phyloP scores from a whole-genome alignment of 2,329 filamentous ascomycete species.

The Juglanconis sp. region DNA sequence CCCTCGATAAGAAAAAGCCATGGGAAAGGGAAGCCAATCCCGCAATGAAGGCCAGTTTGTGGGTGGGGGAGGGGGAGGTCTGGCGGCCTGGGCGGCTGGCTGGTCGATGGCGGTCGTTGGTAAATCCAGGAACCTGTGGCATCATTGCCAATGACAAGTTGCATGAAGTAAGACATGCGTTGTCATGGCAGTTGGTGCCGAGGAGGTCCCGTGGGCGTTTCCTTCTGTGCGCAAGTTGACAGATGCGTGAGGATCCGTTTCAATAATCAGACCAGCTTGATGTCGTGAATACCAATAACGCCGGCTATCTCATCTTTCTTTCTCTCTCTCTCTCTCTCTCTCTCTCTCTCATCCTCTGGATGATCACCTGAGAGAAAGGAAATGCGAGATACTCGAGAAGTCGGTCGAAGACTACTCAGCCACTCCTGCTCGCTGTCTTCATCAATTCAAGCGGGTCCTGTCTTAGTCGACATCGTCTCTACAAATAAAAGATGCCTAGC shows the following conservation, averaged over 20 bases:
- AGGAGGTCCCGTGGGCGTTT: neutral
- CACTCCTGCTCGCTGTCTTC: neutral
- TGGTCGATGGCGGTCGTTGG: too few relatives aligned
- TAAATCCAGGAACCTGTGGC: too few relatives aligned
- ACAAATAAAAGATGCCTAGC: neutral
- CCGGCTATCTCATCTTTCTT: too few relatives aligned
- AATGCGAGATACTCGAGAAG: neutral
- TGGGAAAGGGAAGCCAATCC: neutral
- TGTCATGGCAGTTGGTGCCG: conserved; percentile 6
- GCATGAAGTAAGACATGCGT: conserved; percentile 9
- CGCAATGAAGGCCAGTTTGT: too few relatives aligned
- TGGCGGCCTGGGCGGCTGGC: too few relatives aligned
- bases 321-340: too few relatives aligned
- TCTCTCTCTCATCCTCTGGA: neutral
- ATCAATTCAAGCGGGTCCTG: neutral
- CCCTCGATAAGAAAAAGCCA: neutral
- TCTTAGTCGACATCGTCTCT: neutral
- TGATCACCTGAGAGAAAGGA: neutral
- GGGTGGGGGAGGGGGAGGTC: too few relatives aligned
- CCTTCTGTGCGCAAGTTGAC: neutral
- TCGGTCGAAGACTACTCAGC: neutral
- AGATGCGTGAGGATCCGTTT: neutral
- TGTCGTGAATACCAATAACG: neutral
- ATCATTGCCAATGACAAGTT: neutral
- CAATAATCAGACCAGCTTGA: neutral